These are phyloP conservation scores for Magnusiomyces tetraspermus DNA, from an alignment of 1,139 yeast genomes.

Conservation along the genomic window DNA sequence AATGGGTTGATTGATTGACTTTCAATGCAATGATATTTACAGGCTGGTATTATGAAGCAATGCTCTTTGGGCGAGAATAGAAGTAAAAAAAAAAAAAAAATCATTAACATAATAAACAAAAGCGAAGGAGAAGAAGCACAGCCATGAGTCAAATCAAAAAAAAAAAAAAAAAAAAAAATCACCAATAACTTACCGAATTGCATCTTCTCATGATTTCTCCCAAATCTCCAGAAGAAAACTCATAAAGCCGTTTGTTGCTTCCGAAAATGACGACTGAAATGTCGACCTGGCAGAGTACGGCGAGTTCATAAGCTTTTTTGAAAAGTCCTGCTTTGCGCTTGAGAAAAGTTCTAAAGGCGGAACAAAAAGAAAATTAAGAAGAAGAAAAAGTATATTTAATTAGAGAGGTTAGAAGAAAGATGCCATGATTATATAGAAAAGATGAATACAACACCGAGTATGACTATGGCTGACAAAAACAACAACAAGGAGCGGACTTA, in stretches of 20 bases:
- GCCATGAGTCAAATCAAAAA: background rate
- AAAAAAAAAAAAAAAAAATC: background rate
- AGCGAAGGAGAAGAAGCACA: slow-evolving; percentile 15
- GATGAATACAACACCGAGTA: background rate
- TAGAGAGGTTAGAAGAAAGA: no score
- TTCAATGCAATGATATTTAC: no score
- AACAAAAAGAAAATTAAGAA: slow-evolving; percentile 6
- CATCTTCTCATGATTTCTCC: slow-evolving; percentile 52
- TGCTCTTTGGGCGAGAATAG: no score
- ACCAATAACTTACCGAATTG: slow-evolving; percentile 30
- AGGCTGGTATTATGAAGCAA: no score
- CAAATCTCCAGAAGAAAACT: slow-evolving; percentile 67
- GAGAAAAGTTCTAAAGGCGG: slow-evolving; percentile 52
- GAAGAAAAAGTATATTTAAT: no score
- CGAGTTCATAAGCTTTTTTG: slow-evolving; percentile 91
- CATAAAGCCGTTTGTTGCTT: slow-evolving; percentile 71
- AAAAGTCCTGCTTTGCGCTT: slow-evolving; percentile 92
- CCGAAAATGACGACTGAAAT: slow-evolving; percentile 85
- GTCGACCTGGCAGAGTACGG: slow-evolving; percentile 88
- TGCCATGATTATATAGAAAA: background rate
- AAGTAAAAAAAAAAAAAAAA: no score
- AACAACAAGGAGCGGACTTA: slow-evolving; percentile 20
- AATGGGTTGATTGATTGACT: no score
- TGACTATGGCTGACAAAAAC: no score
- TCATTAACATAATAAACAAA: background rate